A percentile compares a stretch with the other conserved stretches of the same genome.
These are phyloP conservation scores for Suillus ampliporus DNA, from an alignment of 768 basidiomycete genomes.

Conservation along the genomic window DNA sequence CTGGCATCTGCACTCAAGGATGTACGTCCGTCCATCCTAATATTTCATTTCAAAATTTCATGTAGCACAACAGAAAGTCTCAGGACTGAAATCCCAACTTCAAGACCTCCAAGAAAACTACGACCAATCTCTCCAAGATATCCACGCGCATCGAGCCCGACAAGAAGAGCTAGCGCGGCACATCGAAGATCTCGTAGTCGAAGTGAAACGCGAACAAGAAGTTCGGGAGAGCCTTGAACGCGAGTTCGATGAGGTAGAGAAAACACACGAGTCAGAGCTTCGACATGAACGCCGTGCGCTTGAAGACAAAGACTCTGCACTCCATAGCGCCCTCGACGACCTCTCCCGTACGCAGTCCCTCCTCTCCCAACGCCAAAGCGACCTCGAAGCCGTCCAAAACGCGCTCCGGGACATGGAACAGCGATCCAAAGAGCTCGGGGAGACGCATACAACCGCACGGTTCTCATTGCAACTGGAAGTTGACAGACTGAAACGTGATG, in stretches of 20 bases:
- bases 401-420: conserved; percentile 74
- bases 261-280: conserved; percentile 65
- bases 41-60: conserved; percentile 1
- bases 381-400: conserved; percentile 73
- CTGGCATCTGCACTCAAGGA: conserved; percentile 81
- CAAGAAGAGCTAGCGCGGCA: conserved; percentile 81
- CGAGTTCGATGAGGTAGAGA: conserved; percentile 61
- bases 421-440: conserved; percentile 81
- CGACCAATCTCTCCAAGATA: conserved; percentile 65
- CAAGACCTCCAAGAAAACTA: conserved; percentile 69
- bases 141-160: conserved; percentile 67
- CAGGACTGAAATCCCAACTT: conserved; percentile 64
- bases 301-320: conserved; percentile 72
- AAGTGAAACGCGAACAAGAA: conserved; percentile 63
- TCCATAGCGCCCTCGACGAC: conserved; percentile 66
- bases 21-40: conserved; percentile 46
- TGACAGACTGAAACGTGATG: conserved; percentile 83
- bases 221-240: conserved; percentile 58
- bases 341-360: conserved; percentile 66
- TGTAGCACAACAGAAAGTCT: conserved; percentile 62
- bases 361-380: conserved; percentile 74
- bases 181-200: conserved; percentile 71
- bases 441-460: conserved; percentile 80
- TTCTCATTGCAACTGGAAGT: conserved; percentile 91
- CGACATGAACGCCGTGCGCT: conserved; percentile 65